Evolutionary conservation across 305 asterid genomes (phyloP), one percentile per base, ranked within the genome.

Genomic region (Rubia peregrina): DNA sequence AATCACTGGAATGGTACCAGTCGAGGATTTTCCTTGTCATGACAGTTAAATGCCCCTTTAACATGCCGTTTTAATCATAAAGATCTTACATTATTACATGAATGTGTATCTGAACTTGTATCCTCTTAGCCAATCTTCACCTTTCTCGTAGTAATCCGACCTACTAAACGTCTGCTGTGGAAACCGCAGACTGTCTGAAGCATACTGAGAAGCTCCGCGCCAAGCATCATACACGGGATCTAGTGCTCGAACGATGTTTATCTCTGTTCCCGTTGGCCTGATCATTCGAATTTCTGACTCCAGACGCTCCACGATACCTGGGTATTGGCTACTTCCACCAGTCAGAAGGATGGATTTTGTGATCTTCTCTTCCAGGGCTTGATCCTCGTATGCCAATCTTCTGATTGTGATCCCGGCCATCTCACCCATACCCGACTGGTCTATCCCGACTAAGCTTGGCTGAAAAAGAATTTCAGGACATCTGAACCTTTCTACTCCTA

Each of bases 401-500:
- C 95, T 80, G 59, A 89, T 44, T 4, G 96, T 85, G 69, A 77
- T 68, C 69, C 95, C 95, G 36, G 74, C 88, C 96, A 91, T 91
- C 82, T 91, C 99, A 60, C 87, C 99, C 83, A 94, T 70, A 67
- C 99, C 99, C 5, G 95, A 84, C 76, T 91, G 99, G 67, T 89
- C 99, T 24, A 89, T 83, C 78, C 99, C 97, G 7, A 91, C 75
- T 84, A 85, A 73, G 79, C 89, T 91, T 49, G 99, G 97, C 63
- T 81, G 80, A 62, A 89, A 88, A 63, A 94, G 81, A 67, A 94
- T 79, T 76, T 94, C 99, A 3, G 99, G 96, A 62, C 97, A 91
- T 62, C 97, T 85, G 81, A 94, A 94, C 76, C 99, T 85, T 80
- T 94, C 97, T 21, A 91, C 96, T 62, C 97, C 99, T 14, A 89